These are phyloP conservation scores for Colletotrichum sp. DNA, from an alignment of 2,329 filamentous ascomycete genomes.

Conservation along the genomic window DNA sequence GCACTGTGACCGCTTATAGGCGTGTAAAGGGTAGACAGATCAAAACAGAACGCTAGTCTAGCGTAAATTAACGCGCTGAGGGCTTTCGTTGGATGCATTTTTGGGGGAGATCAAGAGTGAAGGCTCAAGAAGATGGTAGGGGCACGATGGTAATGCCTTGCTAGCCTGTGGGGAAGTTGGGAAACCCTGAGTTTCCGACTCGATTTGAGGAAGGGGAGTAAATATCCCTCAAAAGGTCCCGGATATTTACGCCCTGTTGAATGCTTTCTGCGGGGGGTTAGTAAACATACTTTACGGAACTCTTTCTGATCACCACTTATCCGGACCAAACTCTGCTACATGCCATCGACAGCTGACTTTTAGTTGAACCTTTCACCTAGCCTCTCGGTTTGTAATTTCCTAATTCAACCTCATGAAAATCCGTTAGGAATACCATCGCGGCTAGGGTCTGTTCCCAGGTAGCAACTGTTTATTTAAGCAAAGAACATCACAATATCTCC, in stretches of 20 bases:
- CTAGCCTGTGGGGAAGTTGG: too few relatives aligned
- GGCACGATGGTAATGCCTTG: too few relatives aligned
- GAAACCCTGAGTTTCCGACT: fast-evolving
- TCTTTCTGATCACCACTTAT: not conserved
- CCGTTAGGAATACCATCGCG: not conserved
- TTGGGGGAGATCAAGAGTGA: too few relatives aligned
- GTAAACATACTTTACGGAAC: not conserved
- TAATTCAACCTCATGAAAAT: not conserved
- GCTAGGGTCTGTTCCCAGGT: not conserved
- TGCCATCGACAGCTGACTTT: not conserved
- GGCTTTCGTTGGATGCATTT: not conserved
- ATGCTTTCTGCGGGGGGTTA: fast-evolving
- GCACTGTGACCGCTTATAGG: not conserved
- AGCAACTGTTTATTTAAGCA: not conserved
- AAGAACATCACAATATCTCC: not conserved
- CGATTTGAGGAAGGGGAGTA: not conserved
- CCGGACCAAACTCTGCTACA: not conserved
- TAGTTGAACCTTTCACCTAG: not conserved
- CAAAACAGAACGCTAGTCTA: not conserved
- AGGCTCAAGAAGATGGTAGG: too few relatives aligned
- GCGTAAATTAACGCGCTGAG: not conserved
- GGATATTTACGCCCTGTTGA: not conserved
- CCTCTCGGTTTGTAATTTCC: not conserved
- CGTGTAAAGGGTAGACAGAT: not conserved
- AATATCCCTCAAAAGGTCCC: not conserved